Evolutionary conservation across 805 yeast genomes (phyloP).

Genomic region (Peterozyma toletana): DNA sequence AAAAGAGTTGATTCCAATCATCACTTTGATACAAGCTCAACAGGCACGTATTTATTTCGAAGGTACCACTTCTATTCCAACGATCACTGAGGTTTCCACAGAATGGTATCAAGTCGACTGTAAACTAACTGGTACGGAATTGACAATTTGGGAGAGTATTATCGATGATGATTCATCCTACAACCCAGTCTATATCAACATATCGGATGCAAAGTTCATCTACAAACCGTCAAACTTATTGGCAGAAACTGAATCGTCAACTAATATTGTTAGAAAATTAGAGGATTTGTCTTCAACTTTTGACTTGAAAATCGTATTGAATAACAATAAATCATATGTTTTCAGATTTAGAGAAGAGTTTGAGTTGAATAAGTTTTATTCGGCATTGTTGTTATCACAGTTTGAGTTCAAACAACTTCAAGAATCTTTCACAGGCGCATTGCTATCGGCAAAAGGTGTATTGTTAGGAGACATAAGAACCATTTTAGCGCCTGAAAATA

Average conservation of each 20-base stretch:
- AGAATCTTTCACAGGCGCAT: constrained; percentile 60
- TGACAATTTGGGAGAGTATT: constrained; percentile 40
- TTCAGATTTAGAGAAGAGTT: constrained; percentile 17
- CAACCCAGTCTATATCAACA: constrained; percentile 45
- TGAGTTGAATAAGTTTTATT: constrained; percentile 24
- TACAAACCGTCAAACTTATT: constrained; percentile 7
- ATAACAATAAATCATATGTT: constrained; percentile 15
- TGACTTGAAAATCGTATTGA: constrained; percentile 17
- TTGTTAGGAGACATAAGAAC: constrained; percentile 52
- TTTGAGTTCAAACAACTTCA: constrained; percentile 51
- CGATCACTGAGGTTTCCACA: constrained; percentile 18
- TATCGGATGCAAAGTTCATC: constrained; percentile 33
- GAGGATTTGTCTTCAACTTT: neutral
- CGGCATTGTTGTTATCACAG: constrained; percentile 45
- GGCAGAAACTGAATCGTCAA: constrained; percentile 1
- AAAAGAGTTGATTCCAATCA: constrained; percentile 63
- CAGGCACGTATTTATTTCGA: constrained; percentile 55
- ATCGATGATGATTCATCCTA: constrained; percentile 25
- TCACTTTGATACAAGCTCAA: constrained; percentile 66
- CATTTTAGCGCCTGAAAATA: constrained; percentile 42
- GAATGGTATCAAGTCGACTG: constrained; percentile 19
- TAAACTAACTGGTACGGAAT: constrained; percentile 42
- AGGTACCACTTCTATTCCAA: constrained; percentile 25
- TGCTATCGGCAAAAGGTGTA: constrained; percentile 51
- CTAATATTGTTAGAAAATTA: neutral